These are phyloP conservation scores for Aspergillus sp. DNA, from an alignment of 2,329 filamentous ascomycete species.

Conservation along the genomic window DNA sequence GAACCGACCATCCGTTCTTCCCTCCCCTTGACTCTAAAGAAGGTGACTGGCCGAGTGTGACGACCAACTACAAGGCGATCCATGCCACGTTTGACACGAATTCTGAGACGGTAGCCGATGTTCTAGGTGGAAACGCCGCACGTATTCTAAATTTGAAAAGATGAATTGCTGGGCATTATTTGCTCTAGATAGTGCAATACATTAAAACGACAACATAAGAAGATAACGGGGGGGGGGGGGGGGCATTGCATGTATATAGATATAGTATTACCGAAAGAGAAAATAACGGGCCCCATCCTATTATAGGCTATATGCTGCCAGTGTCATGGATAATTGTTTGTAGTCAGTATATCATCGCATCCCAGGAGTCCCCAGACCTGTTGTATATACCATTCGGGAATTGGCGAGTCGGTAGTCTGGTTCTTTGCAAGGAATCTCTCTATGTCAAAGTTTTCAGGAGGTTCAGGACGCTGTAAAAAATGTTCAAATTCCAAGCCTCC, in stretches of 20 bases:
- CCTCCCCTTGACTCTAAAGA: constrained; percentile 38
- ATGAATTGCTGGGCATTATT: background rate
- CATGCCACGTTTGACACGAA: constrained; percentile 35
- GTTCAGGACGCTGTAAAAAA: constrained; percentile 24
- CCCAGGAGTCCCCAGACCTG: constrained; percentile 60
- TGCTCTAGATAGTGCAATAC: background rate
- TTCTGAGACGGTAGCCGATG: constrained; percentile 30
- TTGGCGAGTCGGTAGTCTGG: constrained; percentile 31
- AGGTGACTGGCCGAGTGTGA: constrained; percentile 48
- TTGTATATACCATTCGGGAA: constrained; percentile 55
- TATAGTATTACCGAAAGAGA: background rate
- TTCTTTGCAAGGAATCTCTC: constrained; percentile 8
- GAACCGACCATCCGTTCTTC: constrained; percentile 49
- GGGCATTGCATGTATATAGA: background rate
- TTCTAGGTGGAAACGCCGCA: constrained; percentile 48
- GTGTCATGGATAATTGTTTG: background rate
- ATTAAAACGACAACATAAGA: background rate
- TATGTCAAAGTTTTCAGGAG: constrained; percentile 20
- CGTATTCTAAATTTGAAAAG: constrained; percentile 40
- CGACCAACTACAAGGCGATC: constrained; percentile 49
- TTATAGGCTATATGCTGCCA: background rate
- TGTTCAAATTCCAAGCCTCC: constrained; percentile 29
- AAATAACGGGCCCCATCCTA: background rate
- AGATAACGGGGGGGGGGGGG: no score
- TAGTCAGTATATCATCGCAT: constrained; percentile 51